Percentiles rank a stretch among this genome's conserved stretches.
These are phyloP conservation scores for Tylopilus sp. DNA, from an alignment of 1,284 basidiomycete genomes.

Conservation along the genomic window DNA sequence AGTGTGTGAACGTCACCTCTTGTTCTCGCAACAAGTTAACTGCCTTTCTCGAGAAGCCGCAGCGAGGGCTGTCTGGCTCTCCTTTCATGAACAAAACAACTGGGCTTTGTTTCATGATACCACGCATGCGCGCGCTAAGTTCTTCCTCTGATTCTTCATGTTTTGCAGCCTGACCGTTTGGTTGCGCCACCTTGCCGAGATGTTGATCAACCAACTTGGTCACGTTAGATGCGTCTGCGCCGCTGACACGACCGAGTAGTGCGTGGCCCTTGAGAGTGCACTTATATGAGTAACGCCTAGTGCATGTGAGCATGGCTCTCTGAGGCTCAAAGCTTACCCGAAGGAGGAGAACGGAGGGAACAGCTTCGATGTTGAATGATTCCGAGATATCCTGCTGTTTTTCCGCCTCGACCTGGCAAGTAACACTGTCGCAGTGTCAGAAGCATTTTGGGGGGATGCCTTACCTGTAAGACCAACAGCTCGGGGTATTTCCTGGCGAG, in stretches of 20 bases:
- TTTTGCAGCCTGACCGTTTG: constrained; percentile 36
- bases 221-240: constrained; percentile 76
- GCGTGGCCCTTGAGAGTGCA: constrained; percentile 72
- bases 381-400: constrained; percentile 85
- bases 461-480: constrained; percentile 73
- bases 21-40: constrained; percentile 81
- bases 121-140: constrained; percentile 57
- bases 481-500: constrained; percentile 70
- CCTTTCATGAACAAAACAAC: constrained; percentile 99
- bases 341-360: constrained; percentile 85
- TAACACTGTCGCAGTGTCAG: background rate
- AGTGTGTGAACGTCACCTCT: constrained; percentile 74
- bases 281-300: background rate
- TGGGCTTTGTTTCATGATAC: constrained; percentile 65
- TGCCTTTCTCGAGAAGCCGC: constrained; percentile 92
- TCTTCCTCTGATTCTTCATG: constrained; percentile 61
- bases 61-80: constrained; percentile 76
- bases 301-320: background rate
- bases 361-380: constrained; percentile 89
- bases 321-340: constrained; percentile 48
- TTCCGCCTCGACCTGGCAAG: constrained; percentile 83
- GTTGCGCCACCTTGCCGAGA: constrained; percentile 34
- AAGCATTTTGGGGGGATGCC: constrained; percentile 17
- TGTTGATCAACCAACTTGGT: constrained; percentile 64
- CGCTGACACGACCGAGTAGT: constrained; percentile 76